Evolutionary conservation across 2,329 filamentous ascomycete genomes (phyloP).

Genomic region (Corinectria fuckeliana): DNA sequence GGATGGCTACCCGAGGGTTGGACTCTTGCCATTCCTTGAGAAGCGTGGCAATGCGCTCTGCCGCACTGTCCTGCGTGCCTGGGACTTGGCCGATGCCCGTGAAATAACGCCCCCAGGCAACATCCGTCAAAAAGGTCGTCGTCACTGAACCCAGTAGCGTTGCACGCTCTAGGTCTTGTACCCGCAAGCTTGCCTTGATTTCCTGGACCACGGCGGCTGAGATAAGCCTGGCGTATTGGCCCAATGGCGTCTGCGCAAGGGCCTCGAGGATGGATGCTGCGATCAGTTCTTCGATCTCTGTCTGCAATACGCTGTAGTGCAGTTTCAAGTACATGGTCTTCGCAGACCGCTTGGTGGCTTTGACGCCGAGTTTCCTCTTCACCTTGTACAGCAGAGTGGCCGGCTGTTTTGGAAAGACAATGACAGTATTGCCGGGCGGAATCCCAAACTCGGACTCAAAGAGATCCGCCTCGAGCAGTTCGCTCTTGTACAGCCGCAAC

Average conservation of each 20-base stretch:
- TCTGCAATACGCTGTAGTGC: conserved; percentile 77
- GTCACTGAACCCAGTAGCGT: conserved; percentile 59
- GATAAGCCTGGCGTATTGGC: conserved; percentile 55
- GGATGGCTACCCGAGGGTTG: conserved; percentile 38
- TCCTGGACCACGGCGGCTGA: conserved; percentile 52
- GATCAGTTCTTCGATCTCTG: conserved; percentile 68
- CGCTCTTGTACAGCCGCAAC: conserved; percentile 73
- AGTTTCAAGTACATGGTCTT: conserved; percentile 72
- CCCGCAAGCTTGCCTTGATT: conserved; percentile 51
- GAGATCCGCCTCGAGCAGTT: conserved; percentile 72
- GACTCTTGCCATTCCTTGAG: conserved; percentile 45
- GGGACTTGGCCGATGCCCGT: conserved; percentile 54
- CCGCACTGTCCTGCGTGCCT: conserved; percentile 43
- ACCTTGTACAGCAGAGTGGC: conserved; percentile 84
- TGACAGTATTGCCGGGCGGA: conserved; percentile 57
- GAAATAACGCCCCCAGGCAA: conserved; percentile 59
- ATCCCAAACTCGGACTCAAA: conserved; percentile 70
- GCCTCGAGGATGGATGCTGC: conserved; percentile 49
- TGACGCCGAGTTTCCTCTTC: conserved; percentile 56
- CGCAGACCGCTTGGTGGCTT: conserved; percentile 38
- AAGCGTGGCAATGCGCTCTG: conserved; percentile 33
- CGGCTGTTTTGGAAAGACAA: conserved; percentile 82
- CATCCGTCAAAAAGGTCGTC: conserved; percentile 53
- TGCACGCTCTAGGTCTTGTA: conserved; percentile 62
- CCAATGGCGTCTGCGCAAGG: conserved; percentile 50